Base-by-base conservation (phyloP, 768 basidiomycete genomes). In the Myochromella boudieri region DNA sequence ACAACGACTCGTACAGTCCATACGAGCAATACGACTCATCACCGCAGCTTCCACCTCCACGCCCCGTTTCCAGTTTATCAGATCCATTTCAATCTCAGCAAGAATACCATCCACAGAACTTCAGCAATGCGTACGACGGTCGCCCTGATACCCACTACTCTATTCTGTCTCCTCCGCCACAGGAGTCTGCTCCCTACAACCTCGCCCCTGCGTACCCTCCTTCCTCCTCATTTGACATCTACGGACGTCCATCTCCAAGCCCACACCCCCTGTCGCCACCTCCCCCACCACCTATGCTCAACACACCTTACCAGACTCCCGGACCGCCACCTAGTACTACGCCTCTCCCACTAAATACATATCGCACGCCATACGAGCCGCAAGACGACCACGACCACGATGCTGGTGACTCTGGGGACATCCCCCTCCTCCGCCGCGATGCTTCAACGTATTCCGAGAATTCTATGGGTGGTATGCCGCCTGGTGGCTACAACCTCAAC, bases 1-100 rank as follows among this genome's bases (percentile, higher is more conserved):
- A 87, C 64, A 84, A 85, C 57, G 85, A 88, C 48, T 82, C 84
- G 0, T 82, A 82, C 62, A 70, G 68, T 50, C 74, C 78, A 6
- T 80, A 84, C 52, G 60, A 65, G 49, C 75, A 76, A 49, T n/a
- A 12, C 33, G 18, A 7, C 14, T 17, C 72, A 68, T 32, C 68
- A 69, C 51, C 63, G 70, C 47, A 36, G 39, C 43, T 32, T 57
- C 40, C 50, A 52, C n/a, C n/a, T 25, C 40, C 28, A 4, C 52
- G 56, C 36, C 52, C 52, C 17, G 50, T 36, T 2, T 24, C 44
- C 17, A 18, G n/a, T n/a, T n/a, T 38, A 21, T 32, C 43, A 6
- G 33, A 43, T 27, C 51, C 38, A 24, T 49, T 46, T 34, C 37
- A 43, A 7, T 25, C 41, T 25, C 44, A 4, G 40, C 60, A 46